These are phyloP conservation scores for Cryptosporidium felis DNA, from an alignment of 169 alveolate genomes.

Conservation along the genomic window DNA sequence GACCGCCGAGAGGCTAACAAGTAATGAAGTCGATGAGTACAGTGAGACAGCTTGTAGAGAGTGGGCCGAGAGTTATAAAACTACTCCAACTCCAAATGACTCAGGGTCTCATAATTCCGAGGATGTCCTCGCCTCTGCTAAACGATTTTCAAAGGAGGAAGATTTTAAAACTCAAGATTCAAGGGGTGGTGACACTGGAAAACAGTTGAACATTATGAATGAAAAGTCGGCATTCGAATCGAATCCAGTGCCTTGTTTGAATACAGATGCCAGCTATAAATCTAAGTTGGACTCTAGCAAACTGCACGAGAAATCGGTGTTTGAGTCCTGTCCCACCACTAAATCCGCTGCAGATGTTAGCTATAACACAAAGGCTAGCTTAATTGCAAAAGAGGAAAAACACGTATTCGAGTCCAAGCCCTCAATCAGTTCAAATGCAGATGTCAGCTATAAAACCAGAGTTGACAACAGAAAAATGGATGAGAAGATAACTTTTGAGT, in stretches of 20 bases:
- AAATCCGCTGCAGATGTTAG: conserved; percentile 23
- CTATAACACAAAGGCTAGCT: not conserved
- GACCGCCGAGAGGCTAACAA: not conserved
- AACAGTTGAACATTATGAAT: not conserved
- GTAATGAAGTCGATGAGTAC: conserved; percentile 16
- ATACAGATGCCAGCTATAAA: not conserved
- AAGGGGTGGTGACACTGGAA: conserved; percentile 30
- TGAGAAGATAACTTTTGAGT: not conserved
- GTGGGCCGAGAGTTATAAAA: no score
- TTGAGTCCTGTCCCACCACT: not conserved
- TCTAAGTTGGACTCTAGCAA: not conserved
- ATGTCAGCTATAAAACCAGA: not conserved
- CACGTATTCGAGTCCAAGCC: conserved; percentile 9
- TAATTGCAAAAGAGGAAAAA: not conserved
- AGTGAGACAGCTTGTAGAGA: not conserved
- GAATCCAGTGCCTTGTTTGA: not conserved
- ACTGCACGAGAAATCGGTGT: not conserved
- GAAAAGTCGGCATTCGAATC: conserved; percentile 6
- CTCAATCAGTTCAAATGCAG: not conserved
- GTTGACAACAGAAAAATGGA: not conserved
- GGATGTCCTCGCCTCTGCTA: not conserved
- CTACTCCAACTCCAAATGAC: no score
- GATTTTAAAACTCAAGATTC: no score
- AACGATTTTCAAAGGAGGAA: no score
- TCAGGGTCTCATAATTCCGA: no score